Conservation (phyloP, 768 basidiomycete species). For the Russula foetens region DNA sequence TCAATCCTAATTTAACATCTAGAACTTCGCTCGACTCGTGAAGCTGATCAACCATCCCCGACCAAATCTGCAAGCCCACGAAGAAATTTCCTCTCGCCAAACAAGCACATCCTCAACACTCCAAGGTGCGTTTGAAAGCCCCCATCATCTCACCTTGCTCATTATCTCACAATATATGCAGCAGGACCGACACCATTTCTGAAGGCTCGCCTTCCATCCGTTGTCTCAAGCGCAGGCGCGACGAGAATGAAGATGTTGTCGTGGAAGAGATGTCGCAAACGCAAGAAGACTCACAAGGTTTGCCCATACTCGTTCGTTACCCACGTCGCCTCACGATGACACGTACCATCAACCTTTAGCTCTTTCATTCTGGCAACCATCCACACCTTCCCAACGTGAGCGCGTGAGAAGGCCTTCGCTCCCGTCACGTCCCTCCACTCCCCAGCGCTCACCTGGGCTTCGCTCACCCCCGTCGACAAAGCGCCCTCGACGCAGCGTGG, state of each 20-base stretch:
- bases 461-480: slow-evolving; percentile 8
- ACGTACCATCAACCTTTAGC: background rate
- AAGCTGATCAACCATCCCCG: background rate
- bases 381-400: slow-evolving; percentile 8
- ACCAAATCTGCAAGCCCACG: background rate
- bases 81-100: background rate
- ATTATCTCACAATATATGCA: background rate
- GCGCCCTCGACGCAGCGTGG: background rate
- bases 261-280: slow-evolving; percentile 14
- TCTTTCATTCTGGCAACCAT: slow-evolving; percentile 11
- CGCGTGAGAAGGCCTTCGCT: background rate
- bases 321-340: background rate
- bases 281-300: slow-evolving; percentile 20
- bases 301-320: background rate
- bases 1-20: background rate
- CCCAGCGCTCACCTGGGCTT: background rate
- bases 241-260: background rate
- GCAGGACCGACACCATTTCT: background rate
- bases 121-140: background rate
- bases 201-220: background rate
- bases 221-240: background rate
- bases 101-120: slow-evolving; percentile 1
- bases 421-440: background rate
- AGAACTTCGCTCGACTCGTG: background rate
- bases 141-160: too few relatives aligned